Evolutionary conservation across 1,139 yeast species (phyloP), one percentile per base, ranked within the genome.

Genomic region (Lodderomyces orthopsilosis): DNA sequence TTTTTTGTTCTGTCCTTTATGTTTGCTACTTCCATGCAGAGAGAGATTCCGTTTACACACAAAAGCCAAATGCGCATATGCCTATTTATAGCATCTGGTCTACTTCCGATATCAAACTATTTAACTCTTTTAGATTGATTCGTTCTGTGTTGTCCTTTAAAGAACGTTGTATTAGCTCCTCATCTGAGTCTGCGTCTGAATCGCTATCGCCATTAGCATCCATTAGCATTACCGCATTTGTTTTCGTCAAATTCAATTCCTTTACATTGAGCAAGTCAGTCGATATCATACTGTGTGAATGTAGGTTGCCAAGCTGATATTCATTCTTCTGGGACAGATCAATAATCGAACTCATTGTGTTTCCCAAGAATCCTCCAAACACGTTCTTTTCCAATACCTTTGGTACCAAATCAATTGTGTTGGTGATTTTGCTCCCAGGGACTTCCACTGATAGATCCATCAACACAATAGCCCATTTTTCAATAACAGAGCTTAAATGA

Each of bases 401-500:
- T 21, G 22, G 36, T 1, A 57, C 52, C 22, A 62, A 40, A 3
- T 46, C 41, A 4, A 68, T 52, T 0, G 76, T 69, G 0, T 74
- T 67, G 0, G 77, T 66, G n/a, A 72, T 48, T 9, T 67, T 54
- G 7, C 63, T 68, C 1, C 58, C 51, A 0, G 78, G 78, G 38
- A 73, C 64, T 1, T 46, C 43, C 43, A 63, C 61, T 10, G 49
- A 48, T 5, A 52, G 48, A 45, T 73, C 78, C 2, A 73, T 66
- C 7, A 68, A 52, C 1, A 72, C 75, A 27, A 69, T 70, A 6
- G 65, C 74, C 78, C 78, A 73, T 50, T 72, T 72, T 48, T 73
- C 76, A 19, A 71, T 56, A 4, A 71, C 58, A 3, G 65, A 54
- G 28, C 58, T 52, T n/a, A 45, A 30, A 10, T 37, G 19, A 15